Evolutionary conservation across 352 stramenopile genomes (phyloP).

Genomic region (Phytophthora litchii): DNA sequence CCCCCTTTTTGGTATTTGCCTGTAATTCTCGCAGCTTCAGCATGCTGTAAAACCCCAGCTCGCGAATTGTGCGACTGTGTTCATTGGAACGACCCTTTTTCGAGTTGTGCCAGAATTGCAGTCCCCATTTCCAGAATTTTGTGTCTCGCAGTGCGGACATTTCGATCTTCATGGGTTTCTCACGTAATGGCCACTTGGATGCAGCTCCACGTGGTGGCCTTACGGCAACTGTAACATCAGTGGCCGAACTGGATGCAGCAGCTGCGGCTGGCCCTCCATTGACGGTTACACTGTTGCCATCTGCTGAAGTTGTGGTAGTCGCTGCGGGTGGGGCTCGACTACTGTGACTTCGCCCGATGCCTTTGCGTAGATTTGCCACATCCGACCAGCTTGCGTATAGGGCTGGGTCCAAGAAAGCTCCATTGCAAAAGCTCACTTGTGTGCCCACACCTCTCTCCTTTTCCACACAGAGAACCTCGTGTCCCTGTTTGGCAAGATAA

Average conservation of each 20-base stretch:
- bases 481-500: slow-evolving; percentile 84
- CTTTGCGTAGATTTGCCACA: slow-evolving; percentile 65
- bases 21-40: slow-evolving; percentile 83
- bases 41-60: slow-evolving; percentile 89
- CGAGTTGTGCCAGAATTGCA: slow-evolving; percentile 85
- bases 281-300: slow-evolving; percentile 46
- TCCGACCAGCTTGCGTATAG: slow-evolving; percentile 86
- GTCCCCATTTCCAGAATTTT: slow-evolving; percentile 88
- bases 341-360: slow-evolving; percentile 15
- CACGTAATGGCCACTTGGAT: slow-evolving; percentile 44
- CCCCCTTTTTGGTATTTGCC: slow-evolving; percentile 74
- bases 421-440: slow-evolving; percentile 83
- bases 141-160: slow-evolving; percentile 80
- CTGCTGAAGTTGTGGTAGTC: slow-evolving; percentile 27
- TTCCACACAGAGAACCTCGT: slow-evolving; percentile 88
- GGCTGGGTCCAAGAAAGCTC: slow-evolving; percentile 81
- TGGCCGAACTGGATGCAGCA: slow-evolving; percentile 35
- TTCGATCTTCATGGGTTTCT: slow-evolving; percentile 88
- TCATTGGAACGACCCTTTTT: slow-evolving; percentile 79
- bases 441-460: slow-evolving; percentile 82
- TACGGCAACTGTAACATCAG: slow-evolving; percentile 32
- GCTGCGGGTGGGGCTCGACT: slow-evolving; percentile 9
- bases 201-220: slow-evolving; percentile 21
- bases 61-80: slow-evolving; percentile 79
- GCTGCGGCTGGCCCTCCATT: slow-evolving; percentile 40